These are phyloP conservation scores for Hygrophila difformis DNA, from an alignment of 257 asterid species.

Conservation along the genomic window DNA sequence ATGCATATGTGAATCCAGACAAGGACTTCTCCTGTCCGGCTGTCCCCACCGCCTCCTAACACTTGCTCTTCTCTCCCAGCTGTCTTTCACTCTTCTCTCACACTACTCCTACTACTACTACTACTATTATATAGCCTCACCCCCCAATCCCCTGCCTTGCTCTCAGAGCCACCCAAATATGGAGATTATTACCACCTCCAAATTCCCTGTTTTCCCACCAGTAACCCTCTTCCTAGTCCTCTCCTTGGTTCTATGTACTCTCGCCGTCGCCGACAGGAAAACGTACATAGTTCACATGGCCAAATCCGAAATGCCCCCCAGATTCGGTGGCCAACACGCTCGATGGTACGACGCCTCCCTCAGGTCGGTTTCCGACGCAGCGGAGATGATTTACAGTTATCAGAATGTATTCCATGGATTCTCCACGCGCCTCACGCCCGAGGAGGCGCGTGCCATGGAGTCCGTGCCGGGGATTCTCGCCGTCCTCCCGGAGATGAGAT, in stretches of 20 bases:
- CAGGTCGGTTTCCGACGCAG: slow-evolving; percentile 59
- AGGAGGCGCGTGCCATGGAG: slow-evolving; percentile 41
- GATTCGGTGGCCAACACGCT: slow-evolving; percentile 46
- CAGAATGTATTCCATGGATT: slow-evolving; percentile 61
- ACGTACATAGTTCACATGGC: slow-evolving; percentile 88
- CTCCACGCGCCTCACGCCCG: slow-evolving; percentile 47
- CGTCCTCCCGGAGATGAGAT: slow-evolving; percentile 48
- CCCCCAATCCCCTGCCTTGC: too few relatives aligned
- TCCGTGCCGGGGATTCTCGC: slow-evolving; percentile 53
- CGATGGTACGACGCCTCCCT: slow-evolving; percentile 75
- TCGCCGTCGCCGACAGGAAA: slow-evolving; percentile 20
- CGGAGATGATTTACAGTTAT: slow-evolving; percentile 66
- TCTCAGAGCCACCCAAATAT: too few relatives aligned
- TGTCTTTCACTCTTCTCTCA: too few relatives aligned
- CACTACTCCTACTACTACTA: too few relatives aligned
- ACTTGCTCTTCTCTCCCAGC: too few relatives aligned
- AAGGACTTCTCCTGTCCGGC: too few relatives aligned
- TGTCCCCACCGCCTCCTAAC: too few relatives aligned
- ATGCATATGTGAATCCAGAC: too few relatives aligned
- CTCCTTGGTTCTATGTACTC: slow-evolving; percentile 15
- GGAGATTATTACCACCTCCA: too few relatives aligned
- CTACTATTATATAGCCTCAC: too few relatives aligned
- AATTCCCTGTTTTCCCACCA: too few relatives aligned
- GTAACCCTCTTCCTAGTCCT: too few relatives aligned
- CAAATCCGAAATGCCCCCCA: slow-evolving; percentile 58